Conservation (phyloP, 768 basidiomycete species). For the Termitomyces sp. region DNA sequence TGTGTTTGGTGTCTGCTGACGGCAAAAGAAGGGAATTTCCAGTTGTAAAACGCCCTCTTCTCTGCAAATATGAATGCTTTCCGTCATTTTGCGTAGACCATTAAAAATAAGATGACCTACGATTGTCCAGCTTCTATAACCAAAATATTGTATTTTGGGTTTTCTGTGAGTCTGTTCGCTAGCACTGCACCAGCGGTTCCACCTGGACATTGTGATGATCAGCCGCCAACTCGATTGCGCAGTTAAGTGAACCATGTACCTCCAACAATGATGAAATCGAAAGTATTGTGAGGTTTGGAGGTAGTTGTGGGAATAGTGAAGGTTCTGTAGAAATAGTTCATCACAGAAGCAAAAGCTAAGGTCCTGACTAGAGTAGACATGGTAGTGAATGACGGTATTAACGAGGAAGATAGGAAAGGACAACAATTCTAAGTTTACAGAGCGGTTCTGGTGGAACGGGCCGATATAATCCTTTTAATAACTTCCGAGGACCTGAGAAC, state of each 20-base stretch:
- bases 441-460: background rate
- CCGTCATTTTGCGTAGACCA: background rate
- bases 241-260: background rate
- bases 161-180: constrained; percentile 10
- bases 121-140: constrained; percentile 8
- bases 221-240: background rate
- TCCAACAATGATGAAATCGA: constrained; percentile 9
- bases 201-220: constrained; percentile 1
- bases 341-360: background rate
- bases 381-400: background rate
- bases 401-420: background rate
- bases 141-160: constrained; percentile 6
- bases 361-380: background rate
- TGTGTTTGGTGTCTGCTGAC: constrained; percentile 1
- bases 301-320: background rate
- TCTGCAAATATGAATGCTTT: background rate
- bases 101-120: background rate
- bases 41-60: background rate
- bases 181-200: constrained; percentile 9
- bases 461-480: background rate
- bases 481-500: too few relatives aligned
- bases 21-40: constrained; percentile 5
- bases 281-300: background rate
- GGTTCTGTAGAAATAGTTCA: background rate
- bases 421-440: background rate